Percentiles rank a stretch among this genome's conserved stretches.
Evolutionary conservation across 305 asterid species (phyloP).

Genomic region (Fraxinus ornus): DNA sequence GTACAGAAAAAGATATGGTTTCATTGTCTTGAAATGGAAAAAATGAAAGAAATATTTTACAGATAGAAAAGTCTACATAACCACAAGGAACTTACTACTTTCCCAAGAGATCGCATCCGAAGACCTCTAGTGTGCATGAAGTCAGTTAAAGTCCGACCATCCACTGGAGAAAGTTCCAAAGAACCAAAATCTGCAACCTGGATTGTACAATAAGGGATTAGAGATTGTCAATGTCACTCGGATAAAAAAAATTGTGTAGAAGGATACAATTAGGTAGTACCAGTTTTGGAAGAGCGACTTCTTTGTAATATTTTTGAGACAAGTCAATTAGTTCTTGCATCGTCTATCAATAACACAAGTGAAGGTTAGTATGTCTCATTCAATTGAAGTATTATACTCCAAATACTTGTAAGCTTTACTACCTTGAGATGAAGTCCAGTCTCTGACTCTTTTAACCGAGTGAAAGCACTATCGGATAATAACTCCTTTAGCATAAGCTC

Average conservation of each 20-base stretch:
- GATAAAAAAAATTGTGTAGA: constrained; percentile 4
- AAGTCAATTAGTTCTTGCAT: constrained; percentile 71
- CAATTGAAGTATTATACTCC: constrained; percentile 2
- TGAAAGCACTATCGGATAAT: constrained; percentile 70
- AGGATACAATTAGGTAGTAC: constrained; percentile 37
- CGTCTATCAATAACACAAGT: constrained; percentile 52
- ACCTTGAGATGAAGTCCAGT: constrained; percentile 95
- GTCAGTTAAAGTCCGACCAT: constrained; percentile 95
- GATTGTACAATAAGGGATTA: constrained; percentile 31
- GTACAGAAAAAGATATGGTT: neutral
- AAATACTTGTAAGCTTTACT: constrained; percentile 16
- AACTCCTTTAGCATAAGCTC: constrained; percentile 57
- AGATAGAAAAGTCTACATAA: constrained; percentile 20
- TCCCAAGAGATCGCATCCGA: constrained; percentile 98
- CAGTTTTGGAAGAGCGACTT: constrained; percentile 96
- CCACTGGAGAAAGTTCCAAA: constrained; percentile 96
- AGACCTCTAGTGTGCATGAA: constrained; percentile 99
- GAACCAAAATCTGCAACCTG: constrained; percentile 99
- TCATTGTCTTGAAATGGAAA: neutral
- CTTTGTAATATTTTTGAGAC: constrained; percentile 75
- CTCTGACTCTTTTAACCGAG: constrained; percentile 77
- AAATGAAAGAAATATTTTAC: constrained; percentile 7
- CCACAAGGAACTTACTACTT: constrained; percentile 66
- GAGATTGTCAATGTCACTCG: constrained; percentile 20
- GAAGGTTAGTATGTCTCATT: constrained; percentile 34